Evolutionary conservation across 768 basidiomycete genomes (phyloP).

Genomic region (Chalciporus pseudorubinellus): DNA sequence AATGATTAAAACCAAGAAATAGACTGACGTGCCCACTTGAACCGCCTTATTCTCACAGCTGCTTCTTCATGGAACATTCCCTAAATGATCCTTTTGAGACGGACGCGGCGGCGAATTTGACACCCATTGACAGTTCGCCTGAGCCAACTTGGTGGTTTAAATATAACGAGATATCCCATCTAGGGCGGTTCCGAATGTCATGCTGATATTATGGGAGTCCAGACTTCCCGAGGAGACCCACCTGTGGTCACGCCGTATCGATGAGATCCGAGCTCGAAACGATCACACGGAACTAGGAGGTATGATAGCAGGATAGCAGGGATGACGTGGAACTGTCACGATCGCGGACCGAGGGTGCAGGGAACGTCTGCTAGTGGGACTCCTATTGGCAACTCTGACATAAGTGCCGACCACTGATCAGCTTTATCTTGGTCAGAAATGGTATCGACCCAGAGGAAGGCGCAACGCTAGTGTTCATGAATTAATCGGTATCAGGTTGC

Average conservation of each 20-base stretch:
- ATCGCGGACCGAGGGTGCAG: conserved; percentile 1
- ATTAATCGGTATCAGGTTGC: conserved; percentile 10
- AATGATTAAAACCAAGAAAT: conserved; percentile 7
- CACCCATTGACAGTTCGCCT: conserved; percentile 5
- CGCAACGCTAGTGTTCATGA: conserved; percentile 9
- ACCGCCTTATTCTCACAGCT: conserved; percentile 15
- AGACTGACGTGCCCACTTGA: conserved; percentile 1
- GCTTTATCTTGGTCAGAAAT: conserved; percentile 13
- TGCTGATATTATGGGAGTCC: conserved; percentile 8
- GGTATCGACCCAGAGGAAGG: conserved; percentile 13
- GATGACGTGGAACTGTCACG: conserved; percentile 25
- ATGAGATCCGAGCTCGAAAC: conserved; percentile 14
- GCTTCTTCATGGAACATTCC: conserved; percentile 16
- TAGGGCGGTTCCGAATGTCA: conserved; percentile 19
- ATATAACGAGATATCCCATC: conserved; percentile 12
- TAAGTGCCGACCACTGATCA: conserved; percentile 10
- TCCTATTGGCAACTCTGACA: conserved; percentile 11
- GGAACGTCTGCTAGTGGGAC: not conserved
- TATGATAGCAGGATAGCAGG: conserved; percentile 14
- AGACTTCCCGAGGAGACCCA: conserved; percentile 6
- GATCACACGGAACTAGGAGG: conserved; percentile 6
- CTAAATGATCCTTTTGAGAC: conserved; percentile 16
- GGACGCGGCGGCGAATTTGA: conserved; percentile 12
- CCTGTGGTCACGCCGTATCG: conserved; percentile 7
- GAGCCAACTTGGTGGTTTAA: conserved; percentile 9